Conservation (phyloP, 306 rosid genomes). For the Casuarina glauca region DNA sequence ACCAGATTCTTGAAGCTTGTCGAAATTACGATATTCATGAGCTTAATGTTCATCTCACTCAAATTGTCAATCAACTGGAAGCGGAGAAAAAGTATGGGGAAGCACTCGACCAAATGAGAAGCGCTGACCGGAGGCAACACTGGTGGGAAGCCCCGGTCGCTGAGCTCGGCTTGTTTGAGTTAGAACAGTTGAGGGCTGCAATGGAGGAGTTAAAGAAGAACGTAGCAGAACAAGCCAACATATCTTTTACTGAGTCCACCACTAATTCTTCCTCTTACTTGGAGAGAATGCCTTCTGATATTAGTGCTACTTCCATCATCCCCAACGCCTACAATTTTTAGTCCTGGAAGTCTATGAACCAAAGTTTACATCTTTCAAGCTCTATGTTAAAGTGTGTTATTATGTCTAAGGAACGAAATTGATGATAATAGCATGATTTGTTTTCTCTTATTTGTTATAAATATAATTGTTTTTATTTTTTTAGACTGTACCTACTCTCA, state of each 20-base stretch:
- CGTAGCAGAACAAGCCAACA: slow-evolving; percentile 34
- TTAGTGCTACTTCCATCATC: slow-evolving; percentile 21
- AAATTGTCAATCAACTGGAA: slow-evolving; percentile 43
- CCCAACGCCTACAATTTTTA: slow-evolving; percentile 37
- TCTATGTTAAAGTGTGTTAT: too few species aligned
- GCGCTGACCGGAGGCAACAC: slow-evolving; percentile 34
- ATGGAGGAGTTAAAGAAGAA: slow-evolving; percentile 58
- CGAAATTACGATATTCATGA: slow-evolving; percentile 40
- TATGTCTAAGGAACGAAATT: too few species aligned
- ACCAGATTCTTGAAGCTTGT: slow-evolving; percentile 36
- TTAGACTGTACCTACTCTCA: too few species aligned
- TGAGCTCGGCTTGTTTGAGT: slow-evolving; percentile 43
- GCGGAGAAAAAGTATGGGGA: slow-evolving; percentile 54
- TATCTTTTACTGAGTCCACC: not conserved
- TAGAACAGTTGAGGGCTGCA: slow-evolving; percentile 37
- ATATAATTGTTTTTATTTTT: too few species aligned
- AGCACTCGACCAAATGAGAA: slow-evolving; percentile 43
- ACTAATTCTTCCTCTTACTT: not conserved
- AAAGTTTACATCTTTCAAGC: too few species aligned
- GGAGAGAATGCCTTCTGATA: slow-evolving; percentile 29
- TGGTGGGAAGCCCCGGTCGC: slow-evolving; percentile 66
- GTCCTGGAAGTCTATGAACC: slow-evolving; percentile 19
- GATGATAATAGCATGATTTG: too few species aligned
- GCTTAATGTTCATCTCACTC: slow-evolving; percentile 47
- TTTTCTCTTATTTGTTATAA: too few species aligned